Evolutionary conservation across 169 alveolate species (phyloP).

Genomic region (Eimeria necatrix): DNA sequence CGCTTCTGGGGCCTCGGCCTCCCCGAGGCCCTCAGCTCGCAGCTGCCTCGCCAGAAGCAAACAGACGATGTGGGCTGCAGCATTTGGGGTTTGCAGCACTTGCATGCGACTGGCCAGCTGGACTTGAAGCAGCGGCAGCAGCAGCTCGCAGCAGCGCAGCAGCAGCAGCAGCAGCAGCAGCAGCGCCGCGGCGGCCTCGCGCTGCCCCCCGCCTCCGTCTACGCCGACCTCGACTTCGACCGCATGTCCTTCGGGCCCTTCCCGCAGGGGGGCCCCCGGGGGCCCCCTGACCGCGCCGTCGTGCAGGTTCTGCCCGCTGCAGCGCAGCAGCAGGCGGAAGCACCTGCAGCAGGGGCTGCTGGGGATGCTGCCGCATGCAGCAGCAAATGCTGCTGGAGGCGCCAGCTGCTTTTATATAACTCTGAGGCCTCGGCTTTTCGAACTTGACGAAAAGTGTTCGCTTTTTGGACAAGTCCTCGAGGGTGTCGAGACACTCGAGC

Average conservation of each 20-base stretch:
- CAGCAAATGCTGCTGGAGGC: constrained; percentile 43
- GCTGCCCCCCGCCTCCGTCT: constrained; percentile 27
- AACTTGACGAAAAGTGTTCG: constrained; percentile 89
- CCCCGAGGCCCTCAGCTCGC: constrained; percentile 57
- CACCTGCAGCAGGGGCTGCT: constrained; percentile 66
- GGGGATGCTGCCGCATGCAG: constrained; percentile 69
- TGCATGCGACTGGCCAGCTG: not conserved
- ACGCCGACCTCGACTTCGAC: constrained; percentile 44
- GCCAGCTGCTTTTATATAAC: constrained; percentile 93
- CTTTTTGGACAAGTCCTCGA: constrained; percentile 94
- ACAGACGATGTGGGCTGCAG: constrained; percentile 73
- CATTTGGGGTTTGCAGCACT: constrained; percentile 69
- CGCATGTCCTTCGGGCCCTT: not conserved
- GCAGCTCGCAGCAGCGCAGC: not conserved
- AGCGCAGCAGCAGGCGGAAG: not conserved
- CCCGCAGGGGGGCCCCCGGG: not conserved
- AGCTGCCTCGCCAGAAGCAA: constrained; percentile 78
- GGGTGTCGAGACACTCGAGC: constrained; percentile 85
- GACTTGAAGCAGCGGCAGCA: not conserved
- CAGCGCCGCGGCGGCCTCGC: constrained; percentile 8
- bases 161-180: not conserved
- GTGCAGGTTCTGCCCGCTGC: constrained; percentile 69
- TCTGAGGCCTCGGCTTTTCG: constrained; percentile 85
- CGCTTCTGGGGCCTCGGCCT: constrained; percentile 54
- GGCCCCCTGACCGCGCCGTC: constrained; percentile 9